Conservation (phyloP, 2,329 filamentous ascomycete genomes). For the Fusarium pseudograminearum region DNA sequence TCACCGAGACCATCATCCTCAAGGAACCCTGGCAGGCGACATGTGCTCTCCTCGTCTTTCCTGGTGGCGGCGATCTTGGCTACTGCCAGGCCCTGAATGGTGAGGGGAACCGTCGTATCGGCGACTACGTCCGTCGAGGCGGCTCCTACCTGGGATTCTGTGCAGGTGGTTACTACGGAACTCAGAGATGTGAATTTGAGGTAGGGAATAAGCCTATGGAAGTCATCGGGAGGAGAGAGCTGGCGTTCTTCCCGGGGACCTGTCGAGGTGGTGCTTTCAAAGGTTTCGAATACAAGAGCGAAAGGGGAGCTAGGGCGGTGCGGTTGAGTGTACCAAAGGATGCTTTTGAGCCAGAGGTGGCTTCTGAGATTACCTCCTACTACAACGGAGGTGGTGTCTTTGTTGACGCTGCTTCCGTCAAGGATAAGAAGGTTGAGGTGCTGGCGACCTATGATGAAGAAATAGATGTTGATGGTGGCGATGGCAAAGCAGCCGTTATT, state of each 20-base stretch:
- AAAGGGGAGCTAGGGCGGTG: conserved; percentile 82
- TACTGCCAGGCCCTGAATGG: conserved; percentile 93
- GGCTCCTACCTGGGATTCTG: conserved; percentile 92
- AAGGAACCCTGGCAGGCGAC: conserved; percentile 92
- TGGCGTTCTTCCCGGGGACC: conserved; percentile 87
- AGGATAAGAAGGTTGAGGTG: conserved; percentile 77
- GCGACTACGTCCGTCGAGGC: conserved; percentile 85
- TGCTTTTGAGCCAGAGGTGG: conserved; percentile 67
- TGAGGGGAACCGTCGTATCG: conserved; percentile 84
- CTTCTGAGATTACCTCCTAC: conserved; percentile 78
- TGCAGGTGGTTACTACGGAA: conserved; percentile 93
- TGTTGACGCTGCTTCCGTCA: conserved; percentile 76
- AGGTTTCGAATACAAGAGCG: conserved; percentile 91
- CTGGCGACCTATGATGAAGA: conserved; percentile 83
- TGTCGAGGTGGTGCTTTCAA: conserved; percentile 89
- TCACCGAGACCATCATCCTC: conserved; percentile 81
- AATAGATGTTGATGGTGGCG: conserved; percentile 80
- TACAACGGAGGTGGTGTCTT: conserved; percentile 97
- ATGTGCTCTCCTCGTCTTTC: conserved; percentile 90
- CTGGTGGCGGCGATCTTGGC: conserved; percentile 91
- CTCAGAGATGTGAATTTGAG: conserved; percentile 87
- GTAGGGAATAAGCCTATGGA: conserved; percentile 82
- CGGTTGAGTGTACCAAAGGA: conserved; percentile 73
- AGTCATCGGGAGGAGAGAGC: conserved; percentile 85
- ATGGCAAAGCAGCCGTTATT: conserved; percentile 81